Evolutionary conservation across 2,329 filamentous ascomycete genomes (phyloP).

Genomic region (Clonostachys rosea): DNA sequence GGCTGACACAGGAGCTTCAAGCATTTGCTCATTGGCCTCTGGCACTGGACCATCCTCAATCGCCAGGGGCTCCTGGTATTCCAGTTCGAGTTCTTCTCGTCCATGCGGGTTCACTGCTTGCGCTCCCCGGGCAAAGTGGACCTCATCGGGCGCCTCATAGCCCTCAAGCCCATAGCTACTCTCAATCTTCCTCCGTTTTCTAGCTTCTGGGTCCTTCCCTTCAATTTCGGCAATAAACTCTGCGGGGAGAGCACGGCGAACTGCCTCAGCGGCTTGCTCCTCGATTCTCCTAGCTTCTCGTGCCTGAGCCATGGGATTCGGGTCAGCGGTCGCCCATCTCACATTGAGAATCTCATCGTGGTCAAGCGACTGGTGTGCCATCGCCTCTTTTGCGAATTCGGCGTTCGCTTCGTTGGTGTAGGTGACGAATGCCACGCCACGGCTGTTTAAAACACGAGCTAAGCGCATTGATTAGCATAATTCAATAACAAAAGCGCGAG

Average conservation of each 20-base stretch:
- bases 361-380: constrained; percentile 91
- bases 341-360: constrained; percentile 93
- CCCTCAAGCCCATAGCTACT: constrained; percentile 84
- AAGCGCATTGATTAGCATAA: background rate
- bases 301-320: constrained; percentile 91
- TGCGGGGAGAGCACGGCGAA: constrained; percentile 79
- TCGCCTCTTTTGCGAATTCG: constrained; percentile 90
- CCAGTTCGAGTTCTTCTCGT: constrained; percentile 55
- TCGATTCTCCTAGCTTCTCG: constrained; percentile 85
- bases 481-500: too few relatives aligned
- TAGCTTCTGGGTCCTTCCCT: constrained; percentile 79
- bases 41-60: constrained; percentile 50
- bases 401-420: constrained; percentile 87
- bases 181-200: constrained; percentile 85
- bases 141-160: constrained; percentile 89
- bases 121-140: constrained; percentile 83
- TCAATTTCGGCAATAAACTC: constrained; percentile 94
- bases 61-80: constrained; percentile 56
- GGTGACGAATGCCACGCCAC: constrained; percentile 93
- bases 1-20: constrained; percentile 21
- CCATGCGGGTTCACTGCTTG: constrained; percentile 59
- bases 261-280: constrained; percentile 93
- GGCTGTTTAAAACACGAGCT: constrained; percentile 76
- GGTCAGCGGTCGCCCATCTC: constrained; percentile 93
- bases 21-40: constrained; percentile 16